Evolutionary conservation across 164 flowering plant genomes (phyloP).

Genomic region (Umbilicus rupestris): DNA sequence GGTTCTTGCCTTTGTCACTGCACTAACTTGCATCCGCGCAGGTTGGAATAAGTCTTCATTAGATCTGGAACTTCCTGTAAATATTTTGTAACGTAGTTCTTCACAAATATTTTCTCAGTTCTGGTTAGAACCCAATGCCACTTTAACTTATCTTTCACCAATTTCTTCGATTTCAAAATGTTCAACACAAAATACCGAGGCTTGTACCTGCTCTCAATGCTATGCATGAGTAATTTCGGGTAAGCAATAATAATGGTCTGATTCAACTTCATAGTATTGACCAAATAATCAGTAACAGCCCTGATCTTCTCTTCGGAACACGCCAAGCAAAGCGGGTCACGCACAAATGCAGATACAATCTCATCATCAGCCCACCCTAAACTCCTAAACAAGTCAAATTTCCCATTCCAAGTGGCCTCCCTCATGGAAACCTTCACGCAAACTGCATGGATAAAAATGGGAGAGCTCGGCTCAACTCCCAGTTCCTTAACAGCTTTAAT

Average conservation of each 20-base stretch:
- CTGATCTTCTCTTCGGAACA: conserved; percentile 16
- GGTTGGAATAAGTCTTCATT: background rate
- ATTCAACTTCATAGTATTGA: conserved; percentile 12
- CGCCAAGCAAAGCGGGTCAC: conserved; percentile 1
- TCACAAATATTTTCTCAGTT: background rate
- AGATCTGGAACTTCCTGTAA: background rate
- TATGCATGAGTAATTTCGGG: conserved; percentile 11
- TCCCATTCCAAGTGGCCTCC: conserved; percentile 13
- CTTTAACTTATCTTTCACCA: conserved; percentile 2
- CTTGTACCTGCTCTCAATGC: conserved; percentile 12
- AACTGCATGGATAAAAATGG: conserved; percentile 10
- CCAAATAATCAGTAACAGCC: conserved; percentile 8
- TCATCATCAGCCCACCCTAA: conserved; percentile 18
- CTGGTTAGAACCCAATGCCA: background rate
- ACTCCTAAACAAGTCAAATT: conserved; percentile 16
- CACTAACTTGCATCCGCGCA: background rate
- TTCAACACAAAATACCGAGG: conserved; percentile 13
- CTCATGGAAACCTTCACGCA: conserved; percentile 5
- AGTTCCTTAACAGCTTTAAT: conserved; percentile 5
- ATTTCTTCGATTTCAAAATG: conserved; percentile 12
- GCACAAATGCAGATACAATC: conserved; percentile 10
- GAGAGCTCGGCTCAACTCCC: conserved; percentile 4
- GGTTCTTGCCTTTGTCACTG: too few relatives aligned
- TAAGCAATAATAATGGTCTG: background rate
- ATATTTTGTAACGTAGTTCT: conserved; percentile 7